Percentiles rank a stretch among this genome's conserved stretches.
phyloP scores from a whole-genome alignment of 257 asterid species.

The Nicotiana attenuata region DNA sequence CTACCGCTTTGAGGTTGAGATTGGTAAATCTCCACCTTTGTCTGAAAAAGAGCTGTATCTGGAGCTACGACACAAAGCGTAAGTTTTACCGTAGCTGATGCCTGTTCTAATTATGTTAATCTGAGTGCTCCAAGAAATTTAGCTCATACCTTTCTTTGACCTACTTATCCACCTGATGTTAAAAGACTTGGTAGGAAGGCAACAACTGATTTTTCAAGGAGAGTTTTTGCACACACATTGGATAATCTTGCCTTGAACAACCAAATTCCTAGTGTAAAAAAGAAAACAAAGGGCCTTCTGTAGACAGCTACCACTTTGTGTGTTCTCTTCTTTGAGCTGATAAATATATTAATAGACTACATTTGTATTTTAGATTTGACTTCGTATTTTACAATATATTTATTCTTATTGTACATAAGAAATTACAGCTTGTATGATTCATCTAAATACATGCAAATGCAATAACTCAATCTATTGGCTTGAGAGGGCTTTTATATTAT shows the following conservation, averaged over 20 bases:
- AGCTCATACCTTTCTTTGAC: background rate
- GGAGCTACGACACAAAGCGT: constrained; percentile 84
- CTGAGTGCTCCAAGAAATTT: background rate
- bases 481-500: background rate
- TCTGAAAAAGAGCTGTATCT: constrained; percentile 75
- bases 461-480: background rate
- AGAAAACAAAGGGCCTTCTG: background rate
- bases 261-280: background rate
- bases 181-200: background rate
- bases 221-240: background rate
- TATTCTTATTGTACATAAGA: background rate
- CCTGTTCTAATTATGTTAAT: background rate
- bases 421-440: background rate
- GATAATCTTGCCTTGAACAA: background rate
- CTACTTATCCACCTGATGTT: background rate
- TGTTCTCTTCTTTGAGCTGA: background rate
- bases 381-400: background rate
- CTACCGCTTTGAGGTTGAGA: constrained; percentile 89
- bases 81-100: constrained; percentile 27
- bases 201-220: background rate
- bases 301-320: background rate
- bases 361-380: background rate
- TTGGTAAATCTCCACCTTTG: constrained; percentile 95
- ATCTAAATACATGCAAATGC: background rate
- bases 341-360: background rate